These are phyloP conservation scores for Groenewaldozyma sp. DNA, from an alignment of 1,139 yeast genomes.

Conservation along the genomic window DNA sequence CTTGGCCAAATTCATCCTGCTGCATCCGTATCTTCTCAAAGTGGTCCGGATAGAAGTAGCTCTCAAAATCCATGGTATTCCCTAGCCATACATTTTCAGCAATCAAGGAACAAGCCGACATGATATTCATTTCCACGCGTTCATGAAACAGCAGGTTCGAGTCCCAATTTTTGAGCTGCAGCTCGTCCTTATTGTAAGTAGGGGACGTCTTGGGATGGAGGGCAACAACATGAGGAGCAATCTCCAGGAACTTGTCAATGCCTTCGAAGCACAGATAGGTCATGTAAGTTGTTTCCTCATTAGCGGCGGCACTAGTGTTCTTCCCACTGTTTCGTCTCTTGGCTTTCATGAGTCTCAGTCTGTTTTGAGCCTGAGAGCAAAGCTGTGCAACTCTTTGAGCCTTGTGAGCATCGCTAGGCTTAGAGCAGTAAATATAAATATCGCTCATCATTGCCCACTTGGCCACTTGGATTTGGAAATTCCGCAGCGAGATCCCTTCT, in stretches of 20 bases:
- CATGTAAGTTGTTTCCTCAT: constrained; percentile 8
- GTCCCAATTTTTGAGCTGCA: constrained; percentile 51
- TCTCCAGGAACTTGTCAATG: constrained; percentile 16
- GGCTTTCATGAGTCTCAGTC: constrained; percentile 12
- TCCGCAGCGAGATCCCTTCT: constrained; percentile 60
- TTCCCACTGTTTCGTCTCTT: not conserved
- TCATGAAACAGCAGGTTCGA: constrained; percentile 65
- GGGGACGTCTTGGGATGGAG: constrained; percentile 3
- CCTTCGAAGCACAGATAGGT: constrained; percentile 22
- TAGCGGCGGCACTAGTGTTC: not conserved
- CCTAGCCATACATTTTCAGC: constrained; percentile 66
- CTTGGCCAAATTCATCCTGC: not conserved
- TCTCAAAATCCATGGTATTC: constrained; percentile 48
- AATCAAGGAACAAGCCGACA: constrained; percentile 71
- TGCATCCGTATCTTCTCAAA: not conserved
- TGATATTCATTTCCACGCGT: constrained; percentile 66
- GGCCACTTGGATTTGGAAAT: constrained; percentile 68
- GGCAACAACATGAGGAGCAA: constrained; percentile 24
- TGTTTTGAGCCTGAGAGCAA: constrained; percentile 21
- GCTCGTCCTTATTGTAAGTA: constrained; percentile 15
- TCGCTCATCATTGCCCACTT: constrained; percentile 63
- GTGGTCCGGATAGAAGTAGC: constrained; percentile 16
- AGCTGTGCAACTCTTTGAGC: constrained; percentile 18
- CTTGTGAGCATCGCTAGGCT: constrained; percentile 20
- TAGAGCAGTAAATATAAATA: constrained; percentile 53